A percentile compares a stretch with the other conserved stretches of the same genome.
Conservation (phyloP, 1,284 basidiomycete species). For the Marasmius oreades region DNA sequence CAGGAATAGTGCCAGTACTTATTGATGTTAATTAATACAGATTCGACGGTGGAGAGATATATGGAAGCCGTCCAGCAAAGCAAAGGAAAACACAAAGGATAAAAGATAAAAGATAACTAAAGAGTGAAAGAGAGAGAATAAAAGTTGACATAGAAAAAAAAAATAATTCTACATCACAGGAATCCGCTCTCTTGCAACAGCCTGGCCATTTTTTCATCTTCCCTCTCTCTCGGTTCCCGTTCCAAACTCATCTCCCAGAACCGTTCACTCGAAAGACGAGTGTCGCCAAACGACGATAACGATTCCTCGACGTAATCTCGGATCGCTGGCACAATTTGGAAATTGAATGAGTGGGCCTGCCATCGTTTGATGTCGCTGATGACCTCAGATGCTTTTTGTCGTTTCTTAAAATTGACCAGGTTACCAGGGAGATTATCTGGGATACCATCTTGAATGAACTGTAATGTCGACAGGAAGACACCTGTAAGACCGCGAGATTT, state of each 20-base stretch:
- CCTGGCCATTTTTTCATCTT: conserved; percentile 91
- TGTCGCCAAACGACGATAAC: conserved; percentile 66
- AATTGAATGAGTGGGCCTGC: conserved; percentile 89
- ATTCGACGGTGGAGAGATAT: conserved; percentile 1
- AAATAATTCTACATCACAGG: conserved; percentile 36
- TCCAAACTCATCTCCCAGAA: conserved; percentile 86
- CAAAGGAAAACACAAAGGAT: not conserved
- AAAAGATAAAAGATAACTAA: not conserved
- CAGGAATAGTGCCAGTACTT: conserved; percentile 7
- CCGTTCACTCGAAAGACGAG: conserved; percentile 59
- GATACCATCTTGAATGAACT: conserved; percentile 99
- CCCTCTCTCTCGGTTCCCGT: conserved; percentile 89
- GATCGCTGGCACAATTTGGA: conserved; percentile 67
- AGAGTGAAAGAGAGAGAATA: not conserved
- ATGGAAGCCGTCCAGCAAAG: conserved; percentile 6
- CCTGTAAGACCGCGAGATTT: conserved; percentile 43
- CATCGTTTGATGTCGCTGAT: conserved; percentile 96
- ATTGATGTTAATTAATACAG: conserved; percentile 5
- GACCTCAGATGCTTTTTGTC: conserved; percentile 90
- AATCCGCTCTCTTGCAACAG: conserved; percentile 88
- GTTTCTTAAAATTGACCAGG: conserved; percentile 95
- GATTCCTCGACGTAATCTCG: conserved; percentile 77
- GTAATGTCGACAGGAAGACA: conserved; percentile 92
- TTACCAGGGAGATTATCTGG: conserved; percentile 79
- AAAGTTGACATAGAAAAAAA: not conserved